These are phyloP conservation scores for Podaxis rugospora DNA, from an alignment of 768 basidiomycete genomes.

Conservation along the genomic window DNA sequence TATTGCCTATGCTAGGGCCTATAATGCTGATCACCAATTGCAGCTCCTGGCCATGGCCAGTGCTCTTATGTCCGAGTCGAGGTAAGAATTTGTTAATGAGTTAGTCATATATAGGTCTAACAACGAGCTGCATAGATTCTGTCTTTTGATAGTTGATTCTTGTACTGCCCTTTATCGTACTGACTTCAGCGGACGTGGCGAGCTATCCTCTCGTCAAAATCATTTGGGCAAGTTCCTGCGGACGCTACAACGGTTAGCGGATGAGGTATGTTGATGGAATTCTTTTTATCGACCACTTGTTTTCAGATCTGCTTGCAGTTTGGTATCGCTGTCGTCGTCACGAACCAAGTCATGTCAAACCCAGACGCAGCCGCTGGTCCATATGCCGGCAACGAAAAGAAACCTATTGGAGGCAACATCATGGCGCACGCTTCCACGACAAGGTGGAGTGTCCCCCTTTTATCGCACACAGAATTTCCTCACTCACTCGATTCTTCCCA, in stretches of 20 bases:
- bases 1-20: slow-evolving; percentile 96
- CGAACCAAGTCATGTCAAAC: slow-evolving; percentile 99
- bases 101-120: slow-evolving; percentile 1
- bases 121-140: slow-evolving; percentile 60
- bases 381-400: slow-evolving; percentile 89
- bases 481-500: slow-evolving; percentile 23
- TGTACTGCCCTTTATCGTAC: slow-evolving; percentile 94
- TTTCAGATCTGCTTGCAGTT: slow-evolving; percentile 49
- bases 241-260: slow-evolving; percentile 88
- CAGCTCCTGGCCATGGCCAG: slow-evolving; percentile 86
- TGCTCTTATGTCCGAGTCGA: slow-evolving; percentile 98
- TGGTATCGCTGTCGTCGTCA: slow-evolving; percentile 95
- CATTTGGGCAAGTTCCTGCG: slow-evolving; percentile 95
- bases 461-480: slow-evolving; percentile 4
- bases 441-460: slow-evolving; percentile 44
- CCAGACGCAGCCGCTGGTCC: slow-evolving; percentile 92
- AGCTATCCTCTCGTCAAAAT: slow-evolving; percentile 90
- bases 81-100: slow-evolving; percentile 43
- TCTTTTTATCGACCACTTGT: slow-evolving; percentile 14
- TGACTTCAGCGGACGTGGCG: slow-evolving; percentile 93
- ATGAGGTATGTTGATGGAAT: slow-evolving; percentile 61
- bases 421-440: slow-evolving; percentile 99
- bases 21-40: slow-evolving; percentile 97
- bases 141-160: slow-evolving; percentile 93
- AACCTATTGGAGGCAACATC: slow-evolving; percentile 98